Evolutionary conservation across 2,329 filamentous ascomycete genomes (phyloP).

Genomic region (Aspergillus sclerotialis): DNA sequence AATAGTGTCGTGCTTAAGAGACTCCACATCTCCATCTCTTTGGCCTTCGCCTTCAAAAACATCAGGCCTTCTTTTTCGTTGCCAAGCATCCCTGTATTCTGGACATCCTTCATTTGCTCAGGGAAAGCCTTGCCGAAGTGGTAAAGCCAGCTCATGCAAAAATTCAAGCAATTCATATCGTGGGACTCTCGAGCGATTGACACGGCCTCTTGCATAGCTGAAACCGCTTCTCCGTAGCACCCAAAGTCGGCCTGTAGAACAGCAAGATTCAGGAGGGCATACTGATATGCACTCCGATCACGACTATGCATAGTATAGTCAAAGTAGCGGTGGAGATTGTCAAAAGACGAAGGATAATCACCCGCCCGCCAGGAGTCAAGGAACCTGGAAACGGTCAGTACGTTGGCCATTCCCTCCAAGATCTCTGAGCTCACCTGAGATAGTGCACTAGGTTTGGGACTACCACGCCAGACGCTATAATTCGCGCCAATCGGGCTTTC

Average conservation of each 20-base stretch:
- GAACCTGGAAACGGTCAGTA: conserved; percentile 51
- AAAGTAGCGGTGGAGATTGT: conserved; percentile 88
- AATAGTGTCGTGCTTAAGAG: conserved; percentile 76
- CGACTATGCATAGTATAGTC: conserved; percentile 88
- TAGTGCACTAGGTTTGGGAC: conserved; percentile 71
- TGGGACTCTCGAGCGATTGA: conserved; percentile 90
- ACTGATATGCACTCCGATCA: conserved; percentile 84
- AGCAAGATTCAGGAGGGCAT: conserved; percentile 86
- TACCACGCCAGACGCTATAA: conserved; percentile 61
- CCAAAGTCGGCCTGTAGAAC: conserved; percentile 94
- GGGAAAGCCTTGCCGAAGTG: conserved; percentile 87
- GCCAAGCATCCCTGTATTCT: conserved; percentile 66
- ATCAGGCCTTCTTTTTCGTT: conserved; percentile 73
- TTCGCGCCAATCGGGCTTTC: conserved; percentile 60
- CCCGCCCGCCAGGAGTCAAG: conserved; percentile 88
- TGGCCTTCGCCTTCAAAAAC: conserved; percentile 79
- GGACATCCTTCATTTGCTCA: conserved; percentile 61
- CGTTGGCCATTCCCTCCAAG: background rate
- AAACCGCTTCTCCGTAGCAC: conserved; percentile 80
- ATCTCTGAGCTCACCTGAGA: conserved; percentile 48
- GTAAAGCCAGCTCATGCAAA: conserved; percentile 91
- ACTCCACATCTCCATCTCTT: conserved; percentile 78
- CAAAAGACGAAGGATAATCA: conserved; percentile 83
- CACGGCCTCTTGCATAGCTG: conserved; percentile 90
- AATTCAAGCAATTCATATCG: conserved; percentile 88